Evolutionary conservation across 2,329 filamentous ascomycete genomes (phyloP).

Genomic region (Aurifilum marmelostoma): DNA sequence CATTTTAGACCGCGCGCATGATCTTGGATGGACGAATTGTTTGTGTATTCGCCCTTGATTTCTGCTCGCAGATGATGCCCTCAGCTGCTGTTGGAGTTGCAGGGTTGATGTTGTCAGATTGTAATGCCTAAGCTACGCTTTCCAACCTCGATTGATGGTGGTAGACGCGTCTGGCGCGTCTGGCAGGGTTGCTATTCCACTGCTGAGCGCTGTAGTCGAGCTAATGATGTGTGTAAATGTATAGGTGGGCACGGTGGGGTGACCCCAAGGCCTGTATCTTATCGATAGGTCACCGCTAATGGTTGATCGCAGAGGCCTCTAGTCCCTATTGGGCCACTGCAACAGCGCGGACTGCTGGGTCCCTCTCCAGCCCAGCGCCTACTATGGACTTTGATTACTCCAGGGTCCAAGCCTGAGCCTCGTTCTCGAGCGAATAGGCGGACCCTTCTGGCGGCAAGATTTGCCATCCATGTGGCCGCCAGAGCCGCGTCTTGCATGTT

Average conservation of each 20-base stretch:
- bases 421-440: neutral
- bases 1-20: slow-evolving; percentile 25
- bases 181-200: neutral
- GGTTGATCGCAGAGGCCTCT: neutral
- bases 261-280: neutral
- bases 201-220: neutral
- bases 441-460: neutral
- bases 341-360: neutral
- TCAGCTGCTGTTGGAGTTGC: neutral
- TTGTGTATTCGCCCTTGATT: neutral
- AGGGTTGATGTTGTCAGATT: neutral
- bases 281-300: neutral
- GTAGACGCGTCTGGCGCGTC: slow-evolving; percentile 26
- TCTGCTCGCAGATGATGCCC: neutral
- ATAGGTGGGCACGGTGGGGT: neutral
- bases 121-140: neutral
- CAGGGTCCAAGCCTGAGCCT: neutral
- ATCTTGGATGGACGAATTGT: neutral
- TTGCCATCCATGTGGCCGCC: too few relatives aligned
- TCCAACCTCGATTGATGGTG: neutral
- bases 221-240: neutral
- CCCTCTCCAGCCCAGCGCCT: neutral
- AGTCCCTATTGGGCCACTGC: neutral
- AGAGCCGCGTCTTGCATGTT: neutral
- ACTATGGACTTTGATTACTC: too few relatives aligned